Evolutionary conservation across 345 rosid genomes (phyloP).

Genomic region (Tarenaya hassleriana): DNA sequence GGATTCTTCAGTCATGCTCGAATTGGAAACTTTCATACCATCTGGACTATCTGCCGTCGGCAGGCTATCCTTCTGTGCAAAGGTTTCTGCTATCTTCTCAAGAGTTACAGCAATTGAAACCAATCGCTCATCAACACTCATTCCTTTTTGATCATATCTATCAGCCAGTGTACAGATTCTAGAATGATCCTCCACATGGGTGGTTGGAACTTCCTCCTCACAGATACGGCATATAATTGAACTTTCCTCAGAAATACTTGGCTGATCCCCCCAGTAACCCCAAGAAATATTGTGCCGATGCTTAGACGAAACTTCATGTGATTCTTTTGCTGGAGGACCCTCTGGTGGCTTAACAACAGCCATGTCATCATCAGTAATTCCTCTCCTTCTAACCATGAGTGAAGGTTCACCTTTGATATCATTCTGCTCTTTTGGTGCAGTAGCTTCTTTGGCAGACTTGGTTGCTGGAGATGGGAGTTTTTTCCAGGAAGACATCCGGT

Average conservation of each 20-base stretch:
- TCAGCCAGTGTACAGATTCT: slow-evolving; percentile 92
- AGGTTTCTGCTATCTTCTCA: slow-evolving; percentile 79
- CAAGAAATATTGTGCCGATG: slow-evolving; percentile 86
- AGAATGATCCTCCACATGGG: slow-evolving; percentile 90
- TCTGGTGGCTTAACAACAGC: slow-evolving; percentile 40
- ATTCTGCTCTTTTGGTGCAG: slow-evolving; percentile 43
- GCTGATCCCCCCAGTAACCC: slow-evolving; percentile 95
- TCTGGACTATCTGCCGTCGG: slow-evolving; percentile 76
- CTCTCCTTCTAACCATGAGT: slow-evolving; percentile 34
- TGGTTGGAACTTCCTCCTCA: slow-evolving; percentile 93
- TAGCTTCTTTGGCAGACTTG: slow-evolving; percentile 51
- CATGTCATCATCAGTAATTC: slow-evolving; percentile 36
- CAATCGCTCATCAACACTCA: slow-evolving; percentile 84
- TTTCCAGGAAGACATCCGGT: slow-evolving; percentile 89
- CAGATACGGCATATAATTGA: slow-evolving; percentile 97
- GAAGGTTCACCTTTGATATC: slow-evolving; percentile 49
- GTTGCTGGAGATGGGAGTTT: slow-evolving; percentile 72
- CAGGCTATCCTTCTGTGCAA: slow-evolving; percentile 66
- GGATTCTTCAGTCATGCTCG: slow-evolving; percentile 80
- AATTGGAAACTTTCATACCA: slow-evolving; percentile 79
- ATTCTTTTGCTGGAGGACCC: slow-evolving; percentile 48
- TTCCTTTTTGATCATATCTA: slow-evolving; percentile 84
- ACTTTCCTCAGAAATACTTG: slow-evolving; percentile 56
- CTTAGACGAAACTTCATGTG: slow-evolving; percentile 56
- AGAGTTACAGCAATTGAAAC: slow-evolving; percentile 77